Percentiles rank a stretch among this genome's conserved stretches.
These are phyloP conservation scores for Metschnikowia peoriensis DNA, from an alignment of 805 yeast species.

Conservation along the genomic window DNA sequence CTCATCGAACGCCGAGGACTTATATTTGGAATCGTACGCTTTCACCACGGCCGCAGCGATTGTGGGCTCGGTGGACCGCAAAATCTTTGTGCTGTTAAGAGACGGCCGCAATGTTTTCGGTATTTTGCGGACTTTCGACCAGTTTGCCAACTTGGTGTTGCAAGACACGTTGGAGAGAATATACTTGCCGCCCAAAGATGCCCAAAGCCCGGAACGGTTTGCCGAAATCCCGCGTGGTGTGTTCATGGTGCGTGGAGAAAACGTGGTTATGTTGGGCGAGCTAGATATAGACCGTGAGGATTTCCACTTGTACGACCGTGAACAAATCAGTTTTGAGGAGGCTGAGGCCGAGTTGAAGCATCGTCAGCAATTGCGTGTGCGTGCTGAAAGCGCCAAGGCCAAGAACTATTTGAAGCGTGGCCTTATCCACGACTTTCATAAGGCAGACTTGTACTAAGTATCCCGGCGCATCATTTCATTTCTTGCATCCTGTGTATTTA, in stretches of 20 bases:
- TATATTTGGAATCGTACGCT: conserved; percentile 75
- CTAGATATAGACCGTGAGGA: conserved; percentile 87
- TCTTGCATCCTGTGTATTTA: conserved; percentile 17
- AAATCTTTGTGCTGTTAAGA: conserved; percentile 79
- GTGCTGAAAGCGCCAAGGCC: conserved; percentile 44
- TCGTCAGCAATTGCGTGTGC: conserved; percentile 31
- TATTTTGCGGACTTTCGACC: conserved; percentile 90
- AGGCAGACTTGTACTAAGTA: conserved; percentile 50
- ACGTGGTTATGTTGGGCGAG: conserved; percentile 91
- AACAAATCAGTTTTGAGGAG: conserved; percentile 57
- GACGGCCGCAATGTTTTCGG: conserved; percentile 91
- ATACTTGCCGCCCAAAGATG: conserved; percentile 48
- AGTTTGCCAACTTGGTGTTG: conserved; percentile 86
- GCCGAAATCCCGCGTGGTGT: conserved; percentile 81
- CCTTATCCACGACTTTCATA: conserved; percentile 54
- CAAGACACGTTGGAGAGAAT: conserved; percentile 90
- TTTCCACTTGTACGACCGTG: conserved; percentile 54
- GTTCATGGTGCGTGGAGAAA: conserved; percentile 91
- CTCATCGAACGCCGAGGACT: conserved; percentile 46
- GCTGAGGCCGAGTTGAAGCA: conserved; percentile 50
- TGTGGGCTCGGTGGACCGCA: conserved; percentile 79
- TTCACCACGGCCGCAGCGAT: conserved; percentile 90
- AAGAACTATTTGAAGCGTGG: conserved; percentile 54
- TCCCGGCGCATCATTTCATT: conserved; percentile 11
- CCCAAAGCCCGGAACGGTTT: conserved; percentile 46